Evolutionary conservation across 73 alveolate species (phyloP), one percentile per base, ranked within the genome.

Genomic region (Durusdinium trenchii): DNA sequence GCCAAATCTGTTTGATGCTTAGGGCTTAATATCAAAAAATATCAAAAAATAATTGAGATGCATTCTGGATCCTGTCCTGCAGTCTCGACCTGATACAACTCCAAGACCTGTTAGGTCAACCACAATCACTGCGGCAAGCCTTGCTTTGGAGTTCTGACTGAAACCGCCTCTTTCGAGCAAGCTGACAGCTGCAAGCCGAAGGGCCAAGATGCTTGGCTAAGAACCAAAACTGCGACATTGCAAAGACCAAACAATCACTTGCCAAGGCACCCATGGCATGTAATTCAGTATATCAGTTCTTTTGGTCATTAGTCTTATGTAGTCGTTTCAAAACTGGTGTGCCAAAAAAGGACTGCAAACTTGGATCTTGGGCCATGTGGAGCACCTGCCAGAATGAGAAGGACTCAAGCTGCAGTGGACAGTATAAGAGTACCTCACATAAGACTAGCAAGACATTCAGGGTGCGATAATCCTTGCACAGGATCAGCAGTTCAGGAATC

Each of bases 41-140:
- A 57, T 57, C 23, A 23, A 16, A 23, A 23, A 16, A 57, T 57
- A 23, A 57, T 12, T 57, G 12, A 32, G 73, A n/a, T n/a, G n/a
- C n/a, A n/a, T n/a, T n/a, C n/a, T n/a, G n/a, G n/a, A n/a, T n/a
- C n/a, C n/a, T n/a, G n/a, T n/a, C n/a, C n/a, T n/a, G n/a, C n/a
- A n/a, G n/a, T n/a, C n/a, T n/a, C n/a, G n/a, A n/a, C 84, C 28
- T 9, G 23, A 23, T 23, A 57, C 12, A 57, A 30, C 35, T 51
- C 51, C 26, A 23, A 30, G 84, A n/a, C 28, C 20, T 36, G 20
- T 30, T 60, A 91, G 98, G 98, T 91, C 57, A 61, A 52, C 46
- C 89, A 75, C 76, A 91, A 91, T 76, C 98, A 91, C 38, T 91
- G 98, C 35, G 98, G 98, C 43, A 52, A 67, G 98, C 98, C 98